Percentiles rank a stretch among this genome's conserved stretches.
phyloP scores from a whole-genome alignment of 129 eudicot genomes.

The Artemisia tridentata region DNA sequence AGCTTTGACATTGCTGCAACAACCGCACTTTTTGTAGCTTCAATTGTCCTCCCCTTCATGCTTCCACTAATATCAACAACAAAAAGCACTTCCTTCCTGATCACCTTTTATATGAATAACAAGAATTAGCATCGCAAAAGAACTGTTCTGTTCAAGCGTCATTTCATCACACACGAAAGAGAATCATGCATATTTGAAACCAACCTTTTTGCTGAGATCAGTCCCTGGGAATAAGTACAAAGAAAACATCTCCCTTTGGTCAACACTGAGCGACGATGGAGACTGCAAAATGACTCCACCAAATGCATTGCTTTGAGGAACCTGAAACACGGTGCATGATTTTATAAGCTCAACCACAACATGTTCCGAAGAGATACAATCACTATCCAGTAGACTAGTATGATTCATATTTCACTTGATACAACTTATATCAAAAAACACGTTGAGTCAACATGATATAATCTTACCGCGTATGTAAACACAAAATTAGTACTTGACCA shows the following conservation, averaged over 20 bases:
- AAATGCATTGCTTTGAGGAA: slow-evolving; percentile 42
- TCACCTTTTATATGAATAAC: slow-evolving; percentile 44
- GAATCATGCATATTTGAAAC: neutral
- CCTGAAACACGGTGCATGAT: slow-evolving; percentile 42
- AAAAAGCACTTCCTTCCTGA: slow-evolving; percentile 65
- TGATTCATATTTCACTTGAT: slow-evolving; percentile 10
- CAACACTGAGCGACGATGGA: slow-evolving; percentile 51
- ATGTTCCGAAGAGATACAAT: slow-evolving; percentile 10
- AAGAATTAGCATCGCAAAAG: slow-evolving; percentile 9
- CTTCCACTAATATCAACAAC: slow-evolving; percentile 92
- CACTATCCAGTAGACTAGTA: neutral
- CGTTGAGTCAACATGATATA: neutral
- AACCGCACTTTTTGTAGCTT: slow-evolving; percentile 72
- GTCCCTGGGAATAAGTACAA: slow-evolving; percentile 70
- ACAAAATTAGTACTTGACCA: slow-evolving; percentile 74
- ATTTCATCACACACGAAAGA: neutral
- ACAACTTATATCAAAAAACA: neutral
- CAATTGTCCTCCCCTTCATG: slow-evolving; percentile 85
- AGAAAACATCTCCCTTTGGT: slow-evolving; percentile 68
- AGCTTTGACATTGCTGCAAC: slow-evolving; percentile 59
- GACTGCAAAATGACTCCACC: slow-evolving; percentile 74
- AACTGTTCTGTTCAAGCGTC: neutral
- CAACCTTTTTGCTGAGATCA: slow-evolving; percentile 56
- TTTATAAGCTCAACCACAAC: slow-evolving; percentile 12
- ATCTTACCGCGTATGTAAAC: slow-evolving; percentile 45